Percentiles rank a stretch among this genome's conserved stretches.
Evolutionary conservation across 306 rosid species (phyloP).

Genomic region (Myrica gale): DNA sequence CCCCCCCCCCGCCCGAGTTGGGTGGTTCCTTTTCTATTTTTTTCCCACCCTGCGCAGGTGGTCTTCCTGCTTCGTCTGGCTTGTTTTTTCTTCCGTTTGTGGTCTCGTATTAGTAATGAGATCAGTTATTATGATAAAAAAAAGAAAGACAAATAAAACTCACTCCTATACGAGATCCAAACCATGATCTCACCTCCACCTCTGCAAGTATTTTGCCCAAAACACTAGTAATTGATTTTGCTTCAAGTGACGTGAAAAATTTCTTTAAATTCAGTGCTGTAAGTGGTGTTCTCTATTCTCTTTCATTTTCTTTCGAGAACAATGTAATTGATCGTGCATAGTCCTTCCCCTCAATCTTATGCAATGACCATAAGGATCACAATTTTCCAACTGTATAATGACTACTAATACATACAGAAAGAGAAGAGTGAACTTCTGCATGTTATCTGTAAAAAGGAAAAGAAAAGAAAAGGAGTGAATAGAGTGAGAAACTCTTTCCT

Average conservation of each 20-base stretch:
- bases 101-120: not conserved
- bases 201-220: not conserved
- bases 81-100: no score
- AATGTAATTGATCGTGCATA: conserved; percentile 19
- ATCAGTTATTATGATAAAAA: no score
- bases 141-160: not conserved
- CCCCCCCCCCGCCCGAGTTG: no score
- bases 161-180: not conserved
- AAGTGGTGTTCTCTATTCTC: not conserved
- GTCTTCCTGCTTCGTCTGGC: no score
- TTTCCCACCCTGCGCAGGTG: no score
- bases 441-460: conserved; percentile 3
- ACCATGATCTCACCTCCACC: not conserved
- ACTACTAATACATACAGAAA: conserved; percentile 6
- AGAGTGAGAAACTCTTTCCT: conserved; percentile 54
- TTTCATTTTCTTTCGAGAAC: conserved; percentile 12
- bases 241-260: conserved; percentile 9
- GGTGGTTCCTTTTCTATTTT: no score
- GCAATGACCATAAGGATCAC: conserved; percentile 19
- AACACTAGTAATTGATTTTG: not conserved
- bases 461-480: conserved; percentile 18
- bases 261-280: conserved; percentile 1
- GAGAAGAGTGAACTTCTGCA: conserved; percentile 13
- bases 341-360: conserved; percentile 17
- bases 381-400: conserved; percentile 15